Conservation (phyloP, 768 basidiomycete genomes). For the Boletus eberwhitei region DNA sequence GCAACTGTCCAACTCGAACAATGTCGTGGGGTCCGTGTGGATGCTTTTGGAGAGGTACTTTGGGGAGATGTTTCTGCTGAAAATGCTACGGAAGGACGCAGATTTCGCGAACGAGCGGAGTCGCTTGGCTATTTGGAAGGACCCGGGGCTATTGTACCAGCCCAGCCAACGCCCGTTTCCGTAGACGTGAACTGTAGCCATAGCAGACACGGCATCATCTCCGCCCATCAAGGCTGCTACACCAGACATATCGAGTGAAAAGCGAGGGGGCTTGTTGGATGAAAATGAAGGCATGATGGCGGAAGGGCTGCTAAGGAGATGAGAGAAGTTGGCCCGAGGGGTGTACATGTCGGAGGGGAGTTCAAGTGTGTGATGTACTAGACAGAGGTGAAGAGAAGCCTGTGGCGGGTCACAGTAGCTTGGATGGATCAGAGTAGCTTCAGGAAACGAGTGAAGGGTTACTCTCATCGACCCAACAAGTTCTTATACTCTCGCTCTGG, state of each 20-base stretch:
- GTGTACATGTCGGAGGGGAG: no score
- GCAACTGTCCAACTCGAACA: conserved; percentile 15
- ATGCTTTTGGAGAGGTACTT: conserved; percentile 10
- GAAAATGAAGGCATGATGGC: neutral
- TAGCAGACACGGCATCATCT: conserved; percentile 29
- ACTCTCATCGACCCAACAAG: no score
- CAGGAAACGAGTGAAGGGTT: no score
- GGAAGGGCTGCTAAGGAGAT: neutral
- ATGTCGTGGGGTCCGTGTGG: conserved; percentile 14
- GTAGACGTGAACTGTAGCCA: conserved; percentile 29
- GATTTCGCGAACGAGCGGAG: conserved; percentile 18
- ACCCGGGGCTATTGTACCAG: conserved; percentile 36
- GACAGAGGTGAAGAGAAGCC: no score
- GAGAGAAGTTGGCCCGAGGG: no score
- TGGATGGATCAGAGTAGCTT: no score
- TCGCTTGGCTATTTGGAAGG: conserved; percentile 26
- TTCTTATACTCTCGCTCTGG: no score
- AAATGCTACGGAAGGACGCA: neutral
- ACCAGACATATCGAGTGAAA: conserved; percentile 25
- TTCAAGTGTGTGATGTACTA: no score
- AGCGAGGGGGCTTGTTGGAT: neutral
- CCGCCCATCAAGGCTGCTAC: conserved; percentile 30
- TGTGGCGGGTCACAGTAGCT: no score
- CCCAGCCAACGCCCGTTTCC: conserved; percentile 28
- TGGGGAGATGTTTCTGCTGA: neutral